Evolutionary conservation across 2,329 filamentous ascomycete species (phyloP).

Genomic region (Pseudonectria buxi): DNA sequence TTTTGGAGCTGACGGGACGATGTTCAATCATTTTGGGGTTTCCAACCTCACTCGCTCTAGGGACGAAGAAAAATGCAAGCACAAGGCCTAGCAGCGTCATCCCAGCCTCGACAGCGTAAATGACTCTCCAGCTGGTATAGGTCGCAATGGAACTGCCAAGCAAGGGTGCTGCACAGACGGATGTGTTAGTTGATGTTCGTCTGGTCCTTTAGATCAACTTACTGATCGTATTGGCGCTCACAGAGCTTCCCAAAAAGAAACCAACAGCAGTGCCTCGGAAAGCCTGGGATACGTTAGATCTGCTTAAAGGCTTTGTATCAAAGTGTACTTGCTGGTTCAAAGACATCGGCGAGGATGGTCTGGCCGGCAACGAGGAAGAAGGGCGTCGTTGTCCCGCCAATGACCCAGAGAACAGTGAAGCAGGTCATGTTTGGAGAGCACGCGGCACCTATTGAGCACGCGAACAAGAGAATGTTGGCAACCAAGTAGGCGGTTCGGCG

Average conservation of each 20-base stretch:
- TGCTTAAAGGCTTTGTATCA: too few relatives aligned
- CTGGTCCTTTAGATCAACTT: neutral
- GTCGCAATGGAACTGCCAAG: slow-evolving; percentile 22
- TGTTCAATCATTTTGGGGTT: slow-evolving; percentile 15
- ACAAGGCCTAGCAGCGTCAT: slow-evolving; percentile 19
- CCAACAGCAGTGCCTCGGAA: slow-evolving; percentile 19
- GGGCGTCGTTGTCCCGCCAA: slow-evolving; percentile 19
- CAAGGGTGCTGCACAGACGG: slow-evolving; percentile 10
- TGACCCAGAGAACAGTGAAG: slow-evolving; percentile 16
- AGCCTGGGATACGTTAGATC: slow-evolving; percentile 7
- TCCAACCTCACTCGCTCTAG: slow-evolving; percentile 13
- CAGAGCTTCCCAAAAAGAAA: slow-evolving; percentile 20
- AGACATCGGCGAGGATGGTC: slow-evolving; percentile 20
- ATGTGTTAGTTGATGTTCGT: neutral
- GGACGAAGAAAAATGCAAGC: slow-evolving; percentile 20
- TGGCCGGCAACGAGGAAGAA: slow-evolving; percentile 21
- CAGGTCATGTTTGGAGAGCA: slow-evolving; percentile 15
- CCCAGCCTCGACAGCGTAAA: slow-evolving; percentile 20
- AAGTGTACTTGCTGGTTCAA: slow-evolving; percentile 19
- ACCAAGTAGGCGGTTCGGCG: slow-evolving; percentile 18
- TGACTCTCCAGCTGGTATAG: slow-evolving; percentile 21
- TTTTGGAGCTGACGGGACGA: slow-evolving; percentile 2
- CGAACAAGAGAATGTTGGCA: slow-evolving; percentile 14
- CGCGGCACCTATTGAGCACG: slow-evolving; percentile 18
- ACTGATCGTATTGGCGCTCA: slow-evolving; percentile 20